Base-by-base conservation (phyloP, 2,329 filamentous ascomycete species). In the Microthyrium microscopicum region DNA sequence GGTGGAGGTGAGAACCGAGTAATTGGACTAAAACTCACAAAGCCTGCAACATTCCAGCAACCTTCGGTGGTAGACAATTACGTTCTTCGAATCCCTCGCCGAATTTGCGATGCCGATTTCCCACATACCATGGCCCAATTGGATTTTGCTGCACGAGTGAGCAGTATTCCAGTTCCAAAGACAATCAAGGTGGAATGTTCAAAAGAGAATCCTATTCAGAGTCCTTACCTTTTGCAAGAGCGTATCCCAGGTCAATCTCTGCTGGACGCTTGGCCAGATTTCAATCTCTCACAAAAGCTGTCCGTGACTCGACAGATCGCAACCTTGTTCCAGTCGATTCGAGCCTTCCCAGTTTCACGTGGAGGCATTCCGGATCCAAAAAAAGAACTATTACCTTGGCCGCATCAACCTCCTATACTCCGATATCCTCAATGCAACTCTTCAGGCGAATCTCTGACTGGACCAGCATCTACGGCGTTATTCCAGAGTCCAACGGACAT, bases 141-240 rank as follows among this genome's bases (percentile, higher is more conserved):
- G 6, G 7, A 19, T 5, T 26, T 33, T 16, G 31, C 31, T 5
- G 8, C 13, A 9, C 7, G 21, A 7, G 8, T 33, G n/a, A 15
- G n/a, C n/a, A n/a, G n/a, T 15, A 9, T 33, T 11, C 18, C 31
- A 26, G 31, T 33, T 13, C 31, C 31, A 6, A 26, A 28, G 7
- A 26, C 18, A 7, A 5, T 26, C 7, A 7, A 17, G 11, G n/a
- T 33, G n/a, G 19, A 26, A 6, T 7, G 6, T 6, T n/a, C 11
- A 7, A 8, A n/a, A 5, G 31, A 33, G 7, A 33, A 33, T 26
- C n/a, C 9, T 7, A 11, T 33, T 17, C n/a, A 6, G 5, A 28
- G 5, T 26, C 20, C 19, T 7, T 26, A 33, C 17, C n/a, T 33
- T 7, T 11, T 33, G 7, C 31, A 33, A 17, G 7, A 28, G 6